These are phyloP conservation scores for Inga leiocalycina DNA, from an alignment of 306 rosid genomes.

Conservation along the genomic window DNA sequence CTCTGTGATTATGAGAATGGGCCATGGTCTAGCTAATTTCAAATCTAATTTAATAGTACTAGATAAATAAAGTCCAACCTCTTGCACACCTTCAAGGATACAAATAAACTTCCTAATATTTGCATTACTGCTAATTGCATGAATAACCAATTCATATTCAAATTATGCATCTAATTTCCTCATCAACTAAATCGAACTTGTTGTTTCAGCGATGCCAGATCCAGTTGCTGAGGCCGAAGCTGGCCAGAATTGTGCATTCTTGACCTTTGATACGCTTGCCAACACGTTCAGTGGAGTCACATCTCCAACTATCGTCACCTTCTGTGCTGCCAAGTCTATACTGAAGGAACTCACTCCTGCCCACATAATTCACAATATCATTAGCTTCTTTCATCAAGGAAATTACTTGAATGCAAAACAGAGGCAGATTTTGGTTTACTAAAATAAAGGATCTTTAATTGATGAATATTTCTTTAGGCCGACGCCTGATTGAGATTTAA, in stretches of 20 bases:
- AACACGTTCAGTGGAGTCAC: slow-evolving; percentile 73
- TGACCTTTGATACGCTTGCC: slow-evolving; percentile 87
- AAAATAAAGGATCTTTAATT: background rate
- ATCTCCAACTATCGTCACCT: slow-evolving; percentile 83
- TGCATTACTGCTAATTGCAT: slow-evolving; percentile 45
- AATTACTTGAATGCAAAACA: slow-evolving; percentile 16
- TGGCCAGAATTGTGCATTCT: slow-evolving; percentile 91
- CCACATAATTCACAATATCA: slow-evolving; percentile 20
- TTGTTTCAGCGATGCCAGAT: slow-evolving; percentile 39
- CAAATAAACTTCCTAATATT: slow-evolving; percentile 29
- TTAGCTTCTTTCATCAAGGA: background rate
- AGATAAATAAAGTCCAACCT: background rate
- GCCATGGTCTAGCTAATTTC: slow-evolving; percentile 8
- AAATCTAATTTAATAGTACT: background rate
- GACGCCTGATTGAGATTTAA: background rate
- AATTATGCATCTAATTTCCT: slow-evolving; percentile 1
- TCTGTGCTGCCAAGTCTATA: slow-evolving; percentile 89
- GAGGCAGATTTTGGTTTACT: background rate
- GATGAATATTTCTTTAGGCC: background rate
- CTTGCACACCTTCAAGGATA: background rate
- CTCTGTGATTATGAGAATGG: background rate
- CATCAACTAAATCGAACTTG: slow-evolving; percentile 19
- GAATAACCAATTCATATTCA: slow-evolving; percentile 34
- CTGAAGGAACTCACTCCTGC: slow-evolving; percentile 86
- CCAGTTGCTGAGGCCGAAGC: slow-evolving; percentile 32